A percentile compares a stretch with the other conserved stretches of the same genome.
Conservation (phyloP, 164 flowering plant genomes). For the Vitis vinifera region DNA sequence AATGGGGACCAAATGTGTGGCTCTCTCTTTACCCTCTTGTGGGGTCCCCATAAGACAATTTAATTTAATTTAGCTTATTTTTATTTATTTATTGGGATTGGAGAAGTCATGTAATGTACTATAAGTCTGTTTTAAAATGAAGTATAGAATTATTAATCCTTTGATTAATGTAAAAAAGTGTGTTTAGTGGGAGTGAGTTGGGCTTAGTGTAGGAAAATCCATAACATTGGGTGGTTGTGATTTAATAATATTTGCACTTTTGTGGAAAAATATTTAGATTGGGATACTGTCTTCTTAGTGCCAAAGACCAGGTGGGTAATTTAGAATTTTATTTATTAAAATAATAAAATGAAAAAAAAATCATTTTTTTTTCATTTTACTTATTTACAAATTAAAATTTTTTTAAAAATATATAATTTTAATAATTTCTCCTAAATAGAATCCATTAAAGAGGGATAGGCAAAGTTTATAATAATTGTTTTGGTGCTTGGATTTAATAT, state of each 20-base stretch:
- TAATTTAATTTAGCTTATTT: no score
- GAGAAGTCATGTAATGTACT: no score
- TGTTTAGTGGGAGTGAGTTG: conserved; percentile 13
- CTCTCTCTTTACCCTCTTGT: background rate
- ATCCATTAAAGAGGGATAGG: background rate
- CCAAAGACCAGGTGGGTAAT: background rate
- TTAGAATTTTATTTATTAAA: background rate
- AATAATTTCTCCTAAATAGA: background rate
- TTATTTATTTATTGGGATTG: no score
- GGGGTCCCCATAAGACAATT: background rate
- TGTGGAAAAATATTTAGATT: no score
- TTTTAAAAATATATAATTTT: no score
- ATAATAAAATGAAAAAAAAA: background rate
- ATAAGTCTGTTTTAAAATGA: no score
- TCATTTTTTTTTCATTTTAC: no score
- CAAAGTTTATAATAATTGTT: background rate
- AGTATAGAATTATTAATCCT: no score
- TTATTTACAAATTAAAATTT: no score
- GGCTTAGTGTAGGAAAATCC: conserved; percentile 4
- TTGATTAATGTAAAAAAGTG: background rate
- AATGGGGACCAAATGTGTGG: no score
- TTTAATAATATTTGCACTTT: no score
- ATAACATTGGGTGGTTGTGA: background rate
- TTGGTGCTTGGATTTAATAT: background rate
- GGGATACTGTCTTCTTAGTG: background rate